phyloP scores from a whole-genome alignment of 140 eudicot species.

The Erigeron philadelphicus region DNA sequence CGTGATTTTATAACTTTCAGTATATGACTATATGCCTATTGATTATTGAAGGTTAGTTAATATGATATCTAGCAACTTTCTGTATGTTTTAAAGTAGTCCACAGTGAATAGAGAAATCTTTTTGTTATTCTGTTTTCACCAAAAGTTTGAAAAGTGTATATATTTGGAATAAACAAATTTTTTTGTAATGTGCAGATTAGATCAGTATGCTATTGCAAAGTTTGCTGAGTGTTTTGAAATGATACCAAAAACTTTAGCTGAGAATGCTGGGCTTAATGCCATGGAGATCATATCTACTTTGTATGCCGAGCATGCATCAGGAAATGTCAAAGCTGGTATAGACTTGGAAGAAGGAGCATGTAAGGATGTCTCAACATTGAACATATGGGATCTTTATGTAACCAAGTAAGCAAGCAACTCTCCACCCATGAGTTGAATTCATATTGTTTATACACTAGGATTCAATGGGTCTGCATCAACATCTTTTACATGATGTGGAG shows the following conservation, averaged over 20 bases:
- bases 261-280: conserved; percentile 93
- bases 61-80: background rate
- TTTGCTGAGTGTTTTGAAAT: conserved; percentile 93
- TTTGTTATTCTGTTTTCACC: background rate
- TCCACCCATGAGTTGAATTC: background rate
- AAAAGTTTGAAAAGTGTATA: background rate
- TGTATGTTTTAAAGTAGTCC: background rate
- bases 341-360: conserved; percentile 76
- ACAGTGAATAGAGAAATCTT: background rate
- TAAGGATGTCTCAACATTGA: conserved; percentile 60
- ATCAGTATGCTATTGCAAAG: conserved; percentile 88
- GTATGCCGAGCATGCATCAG: conserved; percentile 79
- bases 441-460: background rate
- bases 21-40: background rate
- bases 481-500: background rate
- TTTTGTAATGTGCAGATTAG: conserved; percentile 49
- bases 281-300: conserved; percentile 84
- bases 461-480: background rate
- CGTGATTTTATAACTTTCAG: background rate
- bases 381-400: conserved; percentile 72
- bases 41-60: too few species aligned
- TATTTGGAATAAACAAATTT: background rate
- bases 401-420: conserved; percentile 66
- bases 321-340: conserved; percentile 77
- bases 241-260: conserved; percentile 89